A percentile compares a stretch with the other conserved stretches of the same genome.
These are phyloP conservation scores for Aechmea fasciata DNA, from an alignment of 176 grass and related monocot genomes.

Conservation along the genomic window DNA sequence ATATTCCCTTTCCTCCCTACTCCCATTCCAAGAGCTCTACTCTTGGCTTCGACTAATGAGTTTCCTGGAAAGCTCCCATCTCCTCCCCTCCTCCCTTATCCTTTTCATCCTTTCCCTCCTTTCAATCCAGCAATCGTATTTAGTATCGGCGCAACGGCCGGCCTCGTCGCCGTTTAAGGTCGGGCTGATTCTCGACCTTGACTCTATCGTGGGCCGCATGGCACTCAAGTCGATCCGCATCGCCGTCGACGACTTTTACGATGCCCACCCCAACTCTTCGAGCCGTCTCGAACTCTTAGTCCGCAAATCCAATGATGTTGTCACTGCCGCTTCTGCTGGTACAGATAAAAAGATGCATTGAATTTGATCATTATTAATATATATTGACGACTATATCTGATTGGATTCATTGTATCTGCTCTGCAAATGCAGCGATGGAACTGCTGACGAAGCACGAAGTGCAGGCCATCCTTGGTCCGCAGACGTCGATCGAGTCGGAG, in stretches of 20 bases:
- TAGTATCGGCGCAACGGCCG: no score
- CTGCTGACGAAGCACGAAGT: constrained; percentile 11
- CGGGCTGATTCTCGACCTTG: constrained; percentile 19
- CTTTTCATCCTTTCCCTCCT: background rate
- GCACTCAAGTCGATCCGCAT: constrained; percentile 3
- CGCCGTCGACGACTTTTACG: constrained; percentile 26
- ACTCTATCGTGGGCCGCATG: constrained; percentile 4
- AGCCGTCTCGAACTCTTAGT: constrained; percentile 10
- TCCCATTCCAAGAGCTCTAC: no score
- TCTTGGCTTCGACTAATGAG: no score
- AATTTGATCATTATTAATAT: no score
- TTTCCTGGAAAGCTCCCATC: background rate
- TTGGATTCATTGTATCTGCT: no score
- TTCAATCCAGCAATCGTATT: background rate
- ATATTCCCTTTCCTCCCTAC: no score
- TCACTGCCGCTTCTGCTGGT: constrained; percentile 20
- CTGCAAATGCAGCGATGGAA: no score
- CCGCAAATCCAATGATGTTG: constrained; percentile 10
- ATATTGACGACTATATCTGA: no score
- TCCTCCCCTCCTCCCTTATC: background rate
- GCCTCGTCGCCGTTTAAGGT: background rate
- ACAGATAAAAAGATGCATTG: background rate
- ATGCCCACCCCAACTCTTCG: background rate
- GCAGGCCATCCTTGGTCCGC: constrained; percentile 43
- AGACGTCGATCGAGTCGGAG: constrained; percentile 28